A percentile compares a stretch with the other conserved stretches of the same genome.
Evolutionary conservation across 306 rosid genomes (phyloP).

Genomic region (Vigna unguiculata): DNA sequence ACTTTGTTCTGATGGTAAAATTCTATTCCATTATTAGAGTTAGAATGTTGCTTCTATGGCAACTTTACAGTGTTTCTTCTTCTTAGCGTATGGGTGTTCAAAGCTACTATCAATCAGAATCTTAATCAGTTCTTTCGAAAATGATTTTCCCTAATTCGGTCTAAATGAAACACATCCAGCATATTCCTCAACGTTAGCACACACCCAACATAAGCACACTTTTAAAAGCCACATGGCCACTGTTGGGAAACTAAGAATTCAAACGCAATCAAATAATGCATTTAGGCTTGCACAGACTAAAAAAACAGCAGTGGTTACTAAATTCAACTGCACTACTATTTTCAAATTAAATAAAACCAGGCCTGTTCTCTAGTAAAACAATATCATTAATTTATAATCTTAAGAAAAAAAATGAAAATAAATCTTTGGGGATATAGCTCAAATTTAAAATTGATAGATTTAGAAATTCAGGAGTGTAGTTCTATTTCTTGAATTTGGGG

Average conservation of each 20-base stretch:
- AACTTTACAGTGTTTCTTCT: neutral
- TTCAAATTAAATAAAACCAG: neutral
- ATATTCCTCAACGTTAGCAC: neutral
- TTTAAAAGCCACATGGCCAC: neutral
- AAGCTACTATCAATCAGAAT: neutral
- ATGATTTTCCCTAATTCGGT: neutral
- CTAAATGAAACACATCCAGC: neutral
- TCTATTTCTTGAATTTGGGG: neutral
- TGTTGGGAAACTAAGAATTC: neutral
- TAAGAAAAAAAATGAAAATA: neutral
- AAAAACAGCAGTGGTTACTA: neutral
- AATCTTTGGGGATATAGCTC: neutral
- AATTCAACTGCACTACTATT: neutral
- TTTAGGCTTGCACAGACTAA: neutral
- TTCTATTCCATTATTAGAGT: neutral
- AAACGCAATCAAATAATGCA: neutral
- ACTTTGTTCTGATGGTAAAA: constrained; percentile 18
- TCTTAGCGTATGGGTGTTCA: neutral
- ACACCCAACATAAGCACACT: neutral
- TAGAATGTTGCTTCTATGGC: constrained; percentile 7
- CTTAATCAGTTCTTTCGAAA: neutral
- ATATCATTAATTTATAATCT: neutral
- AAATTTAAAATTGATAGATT: constrained; percentile 3
- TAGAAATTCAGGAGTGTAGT: neutral
- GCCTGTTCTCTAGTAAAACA: neutral